Evolutionary conservation across 202 grass and related monocot genomes (phyloP), one percentile per base, ranked within the genome.

Genomic region (Zizania palustris): DNA sequence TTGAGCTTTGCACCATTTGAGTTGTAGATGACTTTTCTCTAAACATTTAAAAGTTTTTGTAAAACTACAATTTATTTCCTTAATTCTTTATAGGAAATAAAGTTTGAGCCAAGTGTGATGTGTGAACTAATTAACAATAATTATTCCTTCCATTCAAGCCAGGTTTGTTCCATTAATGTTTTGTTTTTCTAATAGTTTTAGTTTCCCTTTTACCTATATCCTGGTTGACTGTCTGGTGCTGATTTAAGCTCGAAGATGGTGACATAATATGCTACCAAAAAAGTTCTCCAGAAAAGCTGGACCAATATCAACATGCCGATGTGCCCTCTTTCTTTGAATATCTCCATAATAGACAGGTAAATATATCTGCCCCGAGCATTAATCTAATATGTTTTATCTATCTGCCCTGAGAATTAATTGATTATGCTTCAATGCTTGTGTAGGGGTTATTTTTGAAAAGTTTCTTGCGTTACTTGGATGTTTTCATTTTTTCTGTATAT

Each of bases 251-350:
- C 65, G 73, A 33, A 40, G 45, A 87, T 84, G 90, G 90, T 78
- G 90, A 89, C 50, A 89, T 92, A 63, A 79, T 92, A 63, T 92
- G 86, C 61, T 92, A 89, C 58, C 83, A 92, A 73, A 92, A 84
- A 82, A 36, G 67, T 39, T 73, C 57, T 43, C 35, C 20, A 9
- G 82, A 76, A 63, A 77, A 61, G 57, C 54, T 81, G 68, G 80
- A 92, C 13, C 83, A 71, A 60, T 46, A 61, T 19, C 80, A 73
- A 13, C 75, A 75, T 86, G 83, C 90, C 34, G 64, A 45, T 58
- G 76, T 92, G n/a, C 9, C 50, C 19, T 92, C 80, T 75, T 92
- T 92, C 81, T 84, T 92, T 49, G 90, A 92, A 75, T 92, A 89
- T 86, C 69, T 92, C 21, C 83, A 58, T 49, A 89, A 92, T 82